Base-by-base conservation (phyloP, 2,329 filamentous ascomycete genomes). In the Dactylellina drechsleri region DNA sequence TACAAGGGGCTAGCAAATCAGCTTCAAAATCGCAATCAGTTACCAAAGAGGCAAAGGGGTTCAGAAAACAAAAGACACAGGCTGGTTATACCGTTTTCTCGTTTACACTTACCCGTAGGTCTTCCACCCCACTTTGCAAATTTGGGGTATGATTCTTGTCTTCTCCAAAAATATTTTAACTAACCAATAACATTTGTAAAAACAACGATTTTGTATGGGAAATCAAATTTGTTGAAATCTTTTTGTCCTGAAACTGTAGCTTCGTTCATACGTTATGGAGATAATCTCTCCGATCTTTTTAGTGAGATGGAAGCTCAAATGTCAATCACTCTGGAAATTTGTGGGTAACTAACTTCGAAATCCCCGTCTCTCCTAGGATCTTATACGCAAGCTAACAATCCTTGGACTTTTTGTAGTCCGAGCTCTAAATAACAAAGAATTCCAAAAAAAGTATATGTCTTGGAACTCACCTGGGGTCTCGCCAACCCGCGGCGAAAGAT, bases 201-300 rank as follows among this genome's bases (percentile, higher is more conserved):
- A n/a, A n/a, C n/a, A n/a, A n/a, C n/a, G n/a, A n/a, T n/a, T n/a
- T n/a, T n/a, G n/a, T n/a, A n/a, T n/a, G n/a, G n/a, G n/a, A n/a
- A n/a, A n/a, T n/a, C n/a, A n/a, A n/a, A n/a, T n/a, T n/a, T n/a
- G n/a, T n/a, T n/a, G n/a, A n/a, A n/a, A n/a, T n/a, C n/a, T n/a
- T n/a, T n/a, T n/a, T n/a, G n/a, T n/a, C n/a, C n/a, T n/a, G n/a
- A n/a, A n/a, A n/a, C n/a, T n/a, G n/a, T n/a, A n/a, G n/a, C n/a
- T n/a, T n/a, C n/a, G n/a, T n/a, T n/a, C n/a, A n/a, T 75, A 16
- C 47, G 47, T 28, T 75, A 75, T 26, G 71, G 71, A 1, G 71
- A 75, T 12, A 75, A 36, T 28, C 13, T 75, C 10, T 58, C 57
- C 0, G 71, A 75, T 26, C 31, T 75, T 6, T 75, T 75, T 12